Base-by-base conservation (phyloP, 805 yeast species). In the Wickerhamiella allomyrinae region DNA sequence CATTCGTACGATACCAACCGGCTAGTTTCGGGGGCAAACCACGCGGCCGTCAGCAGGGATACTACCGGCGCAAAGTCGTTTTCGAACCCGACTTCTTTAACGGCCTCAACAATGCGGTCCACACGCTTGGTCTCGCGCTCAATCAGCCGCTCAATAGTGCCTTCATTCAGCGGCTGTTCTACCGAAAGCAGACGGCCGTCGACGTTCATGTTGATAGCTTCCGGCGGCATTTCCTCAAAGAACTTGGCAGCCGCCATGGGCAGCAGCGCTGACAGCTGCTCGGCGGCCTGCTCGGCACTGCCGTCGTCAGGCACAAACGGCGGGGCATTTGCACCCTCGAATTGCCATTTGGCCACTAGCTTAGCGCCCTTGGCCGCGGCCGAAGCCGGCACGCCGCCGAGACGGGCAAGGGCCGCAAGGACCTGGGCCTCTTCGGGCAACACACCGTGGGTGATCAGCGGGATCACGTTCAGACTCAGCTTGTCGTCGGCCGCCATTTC, bases 121-220 rank as follows among this genome's bases (percentile, higher is more conserved):
- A 49, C 44, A 1, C 56, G 43, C 13, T 42, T 39, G 4, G 39
- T 5, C 35, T 52, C 53, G 9, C 49, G 46, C 9, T 40, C 43
- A 4, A 50, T 14, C 11, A 51, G 38, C 34, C 17, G 11, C 11
- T 36, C 41, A 8, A 51, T 22, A 11, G 22, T 21, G 1, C 36
- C 41, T 11, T 24, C 22, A 9, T 29, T 21, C 13, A 47, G 19
- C 2, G 37, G 44, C 2, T 21, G 21, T 1, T 11, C 35, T 2
- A 27, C 7, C 4, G 36, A 29, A 7, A 43, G 37, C 5, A 44
- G 36, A 14, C 53, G 43, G 4, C 56, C 56, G 27, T 52, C 56
- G 15, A 50, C 34, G 11, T 45, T 37, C 3, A 50, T 11, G 21
- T 29, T 39, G 8, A 34, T 8, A 10, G 17, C 10, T 15, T 25